Conservation (phyloP, 106 monocot genomes). For the Platanthera zijinensis region DNA sequence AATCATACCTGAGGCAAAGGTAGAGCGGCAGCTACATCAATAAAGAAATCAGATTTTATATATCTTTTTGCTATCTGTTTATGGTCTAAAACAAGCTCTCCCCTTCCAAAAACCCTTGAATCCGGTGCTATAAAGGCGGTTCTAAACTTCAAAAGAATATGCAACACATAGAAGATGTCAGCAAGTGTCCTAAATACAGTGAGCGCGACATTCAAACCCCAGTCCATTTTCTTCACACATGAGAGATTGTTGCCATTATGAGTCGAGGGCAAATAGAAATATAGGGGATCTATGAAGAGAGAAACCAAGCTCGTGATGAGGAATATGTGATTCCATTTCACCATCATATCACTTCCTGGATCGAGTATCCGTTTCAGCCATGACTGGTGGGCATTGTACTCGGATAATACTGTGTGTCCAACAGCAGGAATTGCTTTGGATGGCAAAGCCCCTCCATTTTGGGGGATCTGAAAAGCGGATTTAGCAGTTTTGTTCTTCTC, state of each 20-base stretch:
- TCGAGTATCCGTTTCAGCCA: constrained; percentile 49
- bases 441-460: constrained; percentile 9
- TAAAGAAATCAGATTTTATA: constrained; percentile 58
- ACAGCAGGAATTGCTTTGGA: constrained; percentile 6
- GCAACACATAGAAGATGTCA: constrained; percentile 66
- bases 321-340: constrained; percentile 63
- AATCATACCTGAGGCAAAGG: constrained; percentile 81
- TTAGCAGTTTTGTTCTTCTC: constrained; percentile 33
- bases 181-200: constrained; percentile 43
- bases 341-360: constrained; percentile 47
- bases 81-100: constrained; percentile 72
- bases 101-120: constrained; percentile 78
- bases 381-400: constrained; percentile 22
- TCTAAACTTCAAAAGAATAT: constrained; percentile 72
- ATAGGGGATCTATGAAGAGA: constrained; percentile 60
- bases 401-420: constrained; percentile 29
- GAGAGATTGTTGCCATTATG: constrained; percentile 10
- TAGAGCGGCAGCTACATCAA: constrained; percentile 62
- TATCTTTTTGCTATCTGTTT: constrained; percentile 63
- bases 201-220: constrained; percentile 24
- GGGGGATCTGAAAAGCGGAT: constrained; percentile 13
- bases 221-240: constrained; percentile 44
- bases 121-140: constrained; percentile 84
- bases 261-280: constrained; percentile 56
- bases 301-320: constrained; percentile 48